A percentile compares a stretch with the other conserved stretches of the same genome.
These are phyloP conservation scores for Zoysia matrella DNA, from an alignment of 202 grass and related monocot species.

Conservation along the genomic window DNA sequence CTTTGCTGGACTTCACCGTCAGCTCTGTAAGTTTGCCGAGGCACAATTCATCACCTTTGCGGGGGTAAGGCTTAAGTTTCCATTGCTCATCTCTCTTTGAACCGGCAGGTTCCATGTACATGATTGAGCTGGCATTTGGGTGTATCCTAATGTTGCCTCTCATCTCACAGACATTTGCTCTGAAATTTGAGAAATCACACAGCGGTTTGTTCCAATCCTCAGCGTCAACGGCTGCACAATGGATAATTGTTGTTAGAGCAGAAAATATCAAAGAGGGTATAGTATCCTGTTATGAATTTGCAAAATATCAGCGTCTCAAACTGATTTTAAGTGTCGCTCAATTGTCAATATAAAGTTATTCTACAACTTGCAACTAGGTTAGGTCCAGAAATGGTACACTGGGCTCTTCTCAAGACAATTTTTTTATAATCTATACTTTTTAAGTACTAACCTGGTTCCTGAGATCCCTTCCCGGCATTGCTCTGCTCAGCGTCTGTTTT, in stretches of 20 bases:
- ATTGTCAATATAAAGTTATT: neutral
- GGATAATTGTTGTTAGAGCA: neutral
- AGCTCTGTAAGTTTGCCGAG: slow-evolving; percentile 65
- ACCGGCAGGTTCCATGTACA: slow-evolving; percentile 69
- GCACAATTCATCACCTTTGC: slow-evolving; percentile 89
- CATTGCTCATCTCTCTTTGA: slow-evolving; percentile 59
- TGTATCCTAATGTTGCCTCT: slow-evolving; percentile 69
- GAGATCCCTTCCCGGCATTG: neutral
- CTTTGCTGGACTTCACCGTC: slow-evolving; percentile 64
- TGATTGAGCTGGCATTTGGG: slow-evolving; percentile 53
- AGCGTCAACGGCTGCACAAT: slow-evolving; percentile 34
- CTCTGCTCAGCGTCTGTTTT: neutral
- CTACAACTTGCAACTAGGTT: slow-evolving; percentile 4
- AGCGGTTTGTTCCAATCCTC: slow-evolving; percentile 44
- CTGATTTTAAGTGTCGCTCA: neutral
- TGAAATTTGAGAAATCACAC: slow-evolving; percentile 16
- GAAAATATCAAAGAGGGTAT: slow-evolving; percentile 5
- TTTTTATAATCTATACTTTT: neutral
- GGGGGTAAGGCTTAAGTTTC: slow-evolving; percentile 83
- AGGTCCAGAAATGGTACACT: slow-evolving; percentile 16
- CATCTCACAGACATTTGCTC: slow-evolving; percentile 89
- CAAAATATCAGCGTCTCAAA: neutral
- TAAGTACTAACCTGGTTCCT: slow-evolving; percentile 43
- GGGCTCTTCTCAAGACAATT: neutral
- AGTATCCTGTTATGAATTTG: neutral